Conservation (phyloP, 2,329 filamentous ascomycete species). For the Cladosporium sp. region DNA sequence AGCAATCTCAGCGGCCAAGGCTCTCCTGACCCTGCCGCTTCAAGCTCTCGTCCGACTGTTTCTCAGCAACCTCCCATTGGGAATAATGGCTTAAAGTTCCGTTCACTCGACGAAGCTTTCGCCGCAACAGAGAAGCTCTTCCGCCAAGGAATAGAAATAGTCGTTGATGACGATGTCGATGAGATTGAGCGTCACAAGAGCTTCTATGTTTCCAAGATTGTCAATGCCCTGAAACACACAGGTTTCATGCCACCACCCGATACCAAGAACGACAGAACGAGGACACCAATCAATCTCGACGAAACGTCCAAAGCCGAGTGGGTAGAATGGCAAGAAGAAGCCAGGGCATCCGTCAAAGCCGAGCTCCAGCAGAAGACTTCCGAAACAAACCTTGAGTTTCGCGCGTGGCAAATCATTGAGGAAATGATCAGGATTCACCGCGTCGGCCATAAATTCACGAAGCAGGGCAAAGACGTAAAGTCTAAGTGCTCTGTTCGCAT, state of each 20-base stretch:
- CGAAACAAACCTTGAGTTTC: neutral
- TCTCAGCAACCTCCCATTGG: neutral
- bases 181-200: neutral
- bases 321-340: neutral
- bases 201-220: neutral
- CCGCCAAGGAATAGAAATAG: neutral
- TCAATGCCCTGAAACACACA: neutral
- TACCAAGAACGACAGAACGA: neutral
- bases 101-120: neutral
- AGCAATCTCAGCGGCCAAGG: too few relatives aligned
- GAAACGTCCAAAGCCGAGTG: neutral
- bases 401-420: neutral
- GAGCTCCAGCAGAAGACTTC: neutral
- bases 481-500: neutral
- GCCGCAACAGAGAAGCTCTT: neutral
- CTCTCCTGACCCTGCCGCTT: neutral
- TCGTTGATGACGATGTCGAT: neutral
- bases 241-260: neutral
- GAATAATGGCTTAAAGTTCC: neutral
- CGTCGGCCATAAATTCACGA: neutral
- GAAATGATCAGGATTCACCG: neutral
- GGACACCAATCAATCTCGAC: neutral
- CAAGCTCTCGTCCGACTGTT: too few relatives aligned
- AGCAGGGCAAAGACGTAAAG: neutral
- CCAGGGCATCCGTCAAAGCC: neutral